Percentiles rank a stretch among this genome's conserved stretches.
Conservation (phyloP, 2,329 filamentous ascomycete genomes). For the Metarhizium rileyi region DNA sequence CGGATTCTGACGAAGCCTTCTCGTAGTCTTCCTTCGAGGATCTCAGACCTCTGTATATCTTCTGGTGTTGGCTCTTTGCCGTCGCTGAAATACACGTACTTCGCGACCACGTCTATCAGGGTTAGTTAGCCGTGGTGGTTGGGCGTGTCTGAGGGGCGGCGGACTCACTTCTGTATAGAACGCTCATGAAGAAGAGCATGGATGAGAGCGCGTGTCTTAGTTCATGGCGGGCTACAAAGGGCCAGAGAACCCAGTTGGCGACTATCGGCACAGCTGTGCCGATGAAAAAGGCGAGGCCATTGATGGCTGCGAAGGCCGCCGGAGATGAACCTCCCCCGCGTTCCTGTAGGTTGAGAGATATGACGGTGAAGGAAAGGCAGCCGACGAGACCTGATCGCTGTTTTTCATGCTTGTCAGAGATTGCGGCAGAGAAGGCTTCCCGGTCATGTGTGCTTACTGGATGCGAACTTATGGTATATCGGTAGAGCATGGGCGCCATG, state of each 20-base stretch:
- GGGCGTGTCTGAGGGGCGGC: neutral
- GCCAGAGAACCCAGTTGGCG: slow-evolving; percentile 52
- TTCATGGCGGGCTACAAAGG: slow-evolving; percentile 50
- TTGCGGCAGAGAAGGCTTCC: neutral
- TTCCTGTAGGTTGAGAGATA: slow-evolving; percentile 35
- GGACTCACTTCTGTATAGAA: slow-evolving; percentile 42
- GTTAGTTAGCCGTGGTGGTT: neutral
- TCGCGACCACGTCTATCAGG: slow-evolving; percentile 35
- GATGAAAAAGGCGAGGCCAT: slow-evolving; percentile 41
- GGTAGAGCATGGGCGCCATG: slow-evolving; percentile 51
- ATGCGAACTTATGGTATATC: slow-evolving; percentile 44
- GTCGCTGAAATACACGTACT: slow-evolving; percentile 49
- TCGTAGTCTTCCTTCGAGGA: slow-evolving; percentile 48
- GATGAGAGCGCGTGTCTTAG: slow-evolving; percentile 43
- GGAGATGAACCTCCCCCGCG: slow-evolving; percentile 23
- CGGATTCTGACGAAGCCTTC: slow-evolving; percentile 50
- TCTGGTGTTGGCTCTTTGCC: slow-evolving; percentile 40
- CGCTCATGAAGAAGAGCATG: slow-evolving; percentile 48
- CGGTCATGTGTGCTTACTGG: slow-evolving; percentile 25
- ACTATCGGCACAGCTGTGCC: slow-evolving; percentile 43
- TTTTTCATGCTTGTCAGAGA: neutral
- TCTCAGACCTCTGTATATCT: slow-evolving; percentile 43
- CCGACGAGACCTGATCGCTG: slow-evolving; percentile 47
- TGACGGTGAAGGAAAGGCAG: slow-evolving; percentile 45
- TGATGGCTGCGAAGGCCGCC: slow-evolving; percentile 32